Evolutionary conservation across 2,329 filamentous ascomycete genomes (phyloP), one percentile per base, ranked within the genome.

Genomic region (Diplodia corticola): DNA sequence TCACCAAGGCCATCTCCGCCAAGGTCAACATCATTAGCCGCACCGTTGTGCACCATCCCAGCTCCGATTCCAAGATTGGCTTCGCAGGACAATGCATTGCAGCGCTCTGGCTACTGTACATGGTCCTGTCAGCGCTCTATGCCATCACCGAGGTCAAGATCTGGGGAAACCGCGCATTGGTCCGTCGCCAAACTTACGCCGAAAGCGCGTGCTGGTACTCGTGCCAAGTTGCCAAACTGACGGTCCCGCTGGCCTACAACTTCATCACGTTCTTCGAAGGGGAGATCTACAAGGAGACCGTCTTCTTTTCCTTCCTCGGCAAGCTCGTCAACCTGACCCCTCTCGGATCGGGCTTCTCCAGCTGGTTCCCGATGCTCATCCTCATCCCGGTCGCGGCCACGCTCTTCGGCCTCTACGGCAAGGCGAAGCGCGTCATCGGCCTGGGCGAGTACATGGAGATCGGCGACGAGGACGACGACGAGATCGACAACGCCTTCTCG

Each of bases 131-230:
- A 54, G 92, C 95, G 5, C 86, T 98, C 60, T 91, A 88, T 66
- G 93, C 93, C 7, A 89, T 99, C 73, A 92, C 90, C 15, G 92
- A 97, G 75, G 92, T 97, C 72, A 96, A 95, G 74, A 93, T 97
- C n/a, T 99, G 95, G 95, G 91, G 95, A 66, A 95, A 96, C 57
- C 88, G 95, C 37, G 94, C 95, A 0, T 83, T 99, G 5, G 94
- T 98, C 54, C 88, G 87, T 67, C 89, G 95, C 66, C 95, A 96
- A 74, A 99, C 95, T 0, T 94, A 96, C 67, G 89, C 92, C 68
- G 95, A 98, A 76, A 92, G 90, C 59, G 95, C 95, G 0, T 96
- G 94, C 71, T 99, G 96, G 93, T 99, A 98, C 75, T 90, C 92
- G 1, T 89, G 92, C 67, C 92, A 97, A 76, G 91, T 97, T 12